Evolutionary conservation across 208 protist genomes (phyloP).

Genomic region (Wallacemonas sp.): DNA sequence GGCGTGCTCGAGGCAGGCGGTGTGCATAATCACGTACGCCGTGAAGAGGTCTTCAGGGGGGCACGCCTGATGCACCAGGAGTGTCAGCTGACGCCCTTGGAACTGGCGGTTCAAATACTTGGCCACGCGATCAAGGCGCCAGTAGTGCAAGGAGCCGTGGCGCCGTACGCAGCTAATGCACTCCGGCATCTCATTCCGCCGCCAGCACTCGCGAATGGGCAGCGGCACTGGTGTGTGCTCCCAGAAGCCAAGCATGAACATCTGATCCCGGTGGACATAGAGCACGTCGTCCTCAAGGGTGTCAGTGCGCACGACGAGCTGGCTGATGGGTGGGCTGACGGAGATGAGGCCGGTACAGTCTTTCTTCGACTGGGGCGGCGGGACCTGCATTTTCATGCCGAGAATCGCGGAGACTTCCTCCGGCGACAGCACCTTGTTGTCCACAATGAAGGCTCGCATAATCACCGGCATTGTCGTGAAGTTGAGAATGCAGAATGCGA

Average conservation of each 20-base stretch:
- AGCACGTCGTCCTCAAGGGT: constrained; percentile 64
- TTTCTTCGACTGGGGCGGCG: constrained; percentile 22
- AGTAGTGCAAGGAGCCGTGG: constrained; percentile 12
- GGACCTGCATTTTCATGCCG: constrained; percentile 50
- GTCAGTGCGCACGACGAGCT: constrained; percentile 54
- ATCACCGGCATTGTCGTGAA: constrained; percentile 65
- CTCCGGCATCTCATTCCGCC: constrained; percentile 41
- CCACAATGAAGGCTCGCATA: constrained; percentile 45
- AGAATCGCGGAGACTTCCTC: constrained; percentile 55
- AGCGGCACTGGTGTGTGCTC: constrained; percentile 42
- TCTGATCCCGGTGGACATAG: constrained; percentile 51
- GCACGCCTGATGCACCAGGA: constrained; percentile 75
- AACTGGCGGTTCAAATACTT: constrained; percentile 24
- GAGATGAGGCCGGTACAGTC: constrained; percentile 53
- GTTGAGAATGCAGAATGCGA: constrained; percentile 79
- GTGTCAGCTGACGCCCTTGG: constrained; percentile 36
- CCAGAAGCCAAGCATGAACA: constrained; percentile 77
- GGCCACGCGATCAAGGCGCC: constrained; percentile 11
- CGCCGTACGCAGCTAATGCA: constrained; percentile 22
- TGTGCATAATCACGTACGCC: constrained; percentile 73
- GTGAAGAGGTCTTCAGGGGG: constrained; percentile 54
- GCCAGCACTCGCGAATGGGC: constrained; percentile 46
- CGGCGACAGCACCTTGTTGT: constrained; percentile 47
- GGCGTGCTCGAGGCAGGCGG: constrained; percentile 55
- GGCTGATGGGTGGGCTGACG: constrained; percentile 61